Base-by-base conservation (phyloP, 2,329 filamentous ascomycete species). In the Microsporum canis region DNA sequence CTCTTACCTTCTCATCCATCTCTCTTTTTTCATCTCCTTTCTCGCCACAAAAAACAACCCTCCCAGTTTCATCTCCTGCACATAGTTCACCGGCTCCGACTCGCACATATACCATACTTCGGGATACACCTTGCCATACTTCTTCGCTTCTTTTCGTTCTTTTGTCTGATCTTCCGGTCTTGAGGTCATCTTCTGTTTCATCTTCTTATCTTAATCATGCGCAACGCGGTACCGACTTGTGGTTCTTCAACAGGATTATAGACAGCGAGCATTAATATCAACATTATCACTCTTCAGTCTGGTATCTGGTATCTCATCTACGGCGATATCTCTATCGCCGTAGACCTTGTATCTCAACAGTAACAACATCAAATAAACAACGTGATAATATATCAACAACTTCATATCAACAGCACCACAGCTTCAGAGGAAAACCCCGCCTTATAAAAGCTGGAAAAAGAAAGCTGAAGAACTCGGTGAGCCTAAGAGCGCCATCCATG, bases 181-280 rank as follows among this genome's bases (percentile, higher is more conserved):
- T 43, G 39, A 43, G 39, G 5, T 43, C 39, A 43, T 43, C n/a
- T 5, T 43, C 39, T n/a, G 4, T 43, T 43, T 43, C 39, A 23
- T 53, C 10, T 33, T n/a, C n/a, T 34, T 53, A 27, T 29, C 49
- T 31, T 53, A 53, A 53, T 53, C 49, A 53, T 53, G 49, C 49
- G 49, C 43, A 47, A 47, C 27, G 43, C 4, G 43, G 43, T 47
- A 47, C 43, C 43, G 43, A 47, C 6, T 47, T 29, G 6, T 23
- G 49, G 17, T 53, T 53, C 49, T 53, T 53, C 49, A 53, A 34
- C 49, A 53, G 49, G 49, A 53, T 43, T 53, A 53, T 53, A 53
- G 49, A 53, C 29, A 53, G 49, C 49, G 49, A 34, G 49, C 49
- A 53, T 53, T 53, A 53, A 33, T 53, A 53, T 33, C 6, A 53